Evolutionary conservation across 208 protist species (phyloP).

Genomic region (Trypanosoma boissoni): DNA sequence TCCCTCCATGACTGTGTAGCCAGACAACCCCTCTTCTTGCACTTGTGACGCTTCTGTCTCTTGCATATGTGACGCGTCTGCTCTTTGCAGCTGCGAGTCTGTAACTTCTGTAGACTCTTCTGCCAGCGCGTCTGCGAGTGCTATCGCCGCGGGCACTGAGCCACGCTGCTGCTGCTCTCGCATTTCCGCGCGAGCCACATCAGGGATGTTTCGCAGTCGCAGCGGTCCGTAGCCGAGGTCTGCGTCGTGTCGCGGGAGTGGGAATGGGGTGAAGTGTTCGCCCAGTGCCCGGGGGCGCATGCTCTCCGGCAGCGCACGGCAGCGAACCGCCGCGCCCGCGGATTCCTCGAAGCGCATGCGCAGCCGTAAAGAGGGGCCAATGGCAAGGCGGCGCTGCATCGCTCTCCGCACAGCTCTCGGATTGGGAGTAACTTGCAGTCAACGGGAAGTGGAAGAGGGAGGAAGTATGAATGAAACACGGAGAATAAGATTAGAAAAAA

Average conservation of each 20-base stretch:
- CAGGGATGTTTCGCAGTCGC: conserved; percentile 71
- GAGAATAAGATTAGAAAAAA: no score
- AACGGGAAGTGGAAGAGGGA: no score
- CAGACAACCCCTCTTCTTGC: conserved; percentile 27
- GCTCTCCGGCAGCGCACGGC: conserved; percentile 39
- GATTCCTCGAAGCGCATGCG: conserved; percentile 16
- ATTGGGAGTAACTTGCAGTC: no score
- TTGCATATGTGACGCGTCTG: neutral
- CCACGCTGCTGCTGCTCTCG: conserved; percentile 28
- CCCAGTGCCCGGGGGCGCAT: conserved; percentile 68
- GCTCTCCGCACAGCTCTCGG: no score
- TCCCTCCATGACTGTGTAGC: conserved; percentile 46
- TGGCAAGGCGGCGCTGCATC: conserved; percentile 22
- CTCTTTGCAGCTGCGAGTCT: no score
- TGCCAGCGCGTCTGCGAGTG: neutral
- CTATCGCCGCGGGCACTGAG: neutral
- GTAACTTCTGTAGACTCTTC: neutral
- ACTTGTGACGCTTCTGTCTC: neutral
- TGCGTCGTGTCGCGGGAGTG: conserved; percentile 78
- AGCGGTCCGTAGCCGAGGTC: conserved; percentile 77
- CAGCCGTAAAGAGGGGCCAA: conserved; percentile 8
- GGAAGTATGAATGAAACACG: no score
- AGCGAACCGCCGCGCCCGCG: conserved; percentile 15
- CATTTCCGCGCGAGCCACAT: conserved; percentile 57
- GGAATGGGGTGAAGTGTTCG: conserved; percentile 77